These are phyloP conservation scores for Dendrobium chrysotoxum DNA, from an alignment of 106 monocot genomes.

Conservation along the genomic window DNA sequence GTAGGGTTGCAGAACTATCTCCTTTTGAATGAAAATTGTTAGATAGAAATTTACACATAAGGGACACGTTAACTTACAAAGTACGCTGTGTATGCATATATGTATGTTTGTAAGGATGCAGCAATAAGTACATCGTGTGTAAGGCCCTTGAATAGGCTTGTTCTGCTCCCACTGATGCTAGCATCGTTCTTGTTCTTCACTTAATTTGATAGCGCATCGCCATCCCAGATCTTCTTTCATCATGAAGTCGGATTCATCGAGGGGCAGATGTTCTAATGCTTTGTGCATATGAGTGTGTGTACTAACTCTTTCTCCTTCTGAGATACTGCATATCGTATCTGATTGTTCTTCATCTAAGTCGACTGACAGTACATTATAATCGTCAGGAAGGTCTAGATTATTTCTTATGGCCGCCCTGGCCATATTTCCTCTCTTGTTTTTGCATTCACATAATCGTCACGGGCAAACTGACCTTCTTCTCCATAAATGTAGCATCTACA, in stretches of 20 bases:
- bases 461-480: neutral
- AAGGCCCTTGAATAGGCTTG: neutral
- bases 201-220: no score
- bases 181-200: neutral
- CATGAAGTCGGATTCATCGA: no score
- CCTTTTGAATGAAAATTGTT: neutral
- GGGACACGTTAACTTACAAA: neutral
- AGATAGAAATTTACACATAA: neutral
- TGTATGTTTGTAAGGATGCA: neutral
- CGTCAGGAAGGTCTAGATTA: no score
- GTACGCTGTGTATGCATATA: neutral
- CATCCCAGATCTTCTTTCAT: no score
- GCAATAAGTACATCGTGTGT: neutral
- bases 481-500: neutral
- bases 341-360: neutral
- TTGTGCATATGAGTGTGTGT: no score
- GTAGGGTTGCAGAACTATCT: neutral
- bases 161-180: neutral
- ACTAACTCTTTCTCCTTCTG: neutral
- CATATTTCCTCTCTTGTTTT: neutral
- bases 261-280: no score
- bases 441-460: no score
- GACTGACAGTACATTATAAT: neutral
- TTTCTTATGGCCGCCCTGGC: neutral
- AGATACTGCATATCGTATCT: neutral